Conservation (phyloP, 1,284 basidiomycete species). For the Leccinum huronense region DNA sequence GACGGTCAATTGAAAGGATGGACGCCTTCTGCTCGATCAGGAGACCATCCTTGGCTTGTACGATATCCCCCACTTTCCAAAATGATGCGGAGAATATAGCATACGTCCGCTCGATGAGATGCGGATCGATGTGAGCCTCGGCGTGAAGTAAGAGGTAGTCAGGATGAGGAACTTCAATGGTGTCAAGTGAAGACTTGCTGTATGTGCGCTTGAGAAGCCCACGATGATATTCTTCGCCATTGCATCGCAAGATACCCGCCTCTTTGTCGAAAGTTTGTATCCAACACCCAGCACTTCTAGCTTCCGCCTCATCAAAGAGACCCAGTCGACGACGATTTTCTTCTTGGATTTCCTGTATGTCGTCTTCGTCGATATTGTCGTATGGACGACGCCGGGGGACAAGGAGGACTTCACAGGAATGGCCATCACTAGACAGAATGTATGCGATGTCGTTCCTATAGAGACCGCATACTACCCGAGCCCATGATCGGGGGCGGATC, state of each 20-base stretch:
- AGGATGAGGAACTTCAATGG: constrained; percentile 2
- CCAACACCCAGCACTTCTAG: neutral
- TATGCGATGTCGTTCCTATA: constrained; percentile 4
- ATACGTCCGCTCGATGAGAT: neutral
- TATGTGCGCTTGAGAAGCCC: neutral
- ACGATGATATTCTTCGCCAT: neutral
- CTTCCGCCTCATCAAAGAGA: neutral
- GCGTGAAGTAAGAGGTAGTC: neutral
- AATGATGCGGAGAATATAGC: neutral
- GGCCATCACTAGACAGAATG: neutral
- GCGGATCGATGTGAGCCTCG: neutral
- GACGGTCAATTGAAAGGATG: neutral
- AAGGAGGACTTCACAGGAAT: neutral
- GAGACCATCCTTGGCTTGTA: neutral
- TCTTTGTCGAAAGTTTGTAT: neutral
- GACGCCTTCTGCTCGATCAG: neutral
- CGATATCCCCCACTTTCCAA: constrained; percentile 2
- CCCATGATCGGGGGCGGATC: neutral
- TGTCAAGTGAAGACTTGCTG: neutral
- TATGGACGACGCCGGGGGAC: neutral
- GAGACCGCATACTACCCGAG: neutral
- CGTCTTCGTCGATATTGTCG: too few relatives aligned
- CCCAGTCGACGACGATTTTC: too few relatives aligned
- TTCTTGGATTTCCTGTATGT: too few relatives aligned
- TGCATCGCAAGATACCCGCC: neutral